phyloP scores from a whole-genome alignment of 371 early-diverging fungal species.

The Mucor circinelloides region DNA sequence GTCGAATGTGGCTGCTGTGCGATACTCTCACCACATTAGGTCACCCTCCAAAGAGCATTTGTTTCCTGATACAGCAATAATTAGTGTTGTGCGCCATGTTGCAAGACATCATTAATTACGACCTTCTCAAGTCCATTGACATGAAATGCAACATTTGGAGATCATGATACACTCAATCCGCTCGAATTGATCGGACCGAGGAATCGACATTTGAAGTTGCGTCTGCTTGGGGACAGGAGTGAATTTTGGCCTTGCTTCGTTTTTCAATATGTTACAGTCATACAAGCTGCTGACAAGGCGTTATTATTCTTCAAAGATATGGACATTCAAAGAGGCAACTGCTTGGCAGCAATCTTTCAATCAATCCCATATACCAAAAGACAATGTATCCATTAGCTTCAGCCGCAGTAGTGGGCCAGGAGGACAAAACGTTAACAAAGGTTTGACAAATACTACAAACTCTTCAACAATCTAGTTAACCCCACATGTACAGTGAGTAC shows the following conservation, averaged over 20 bases:
- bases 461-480: not conserved
- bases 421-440: conserved; percentile 94
- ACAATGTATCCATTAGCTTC: conserved; percentile 33
- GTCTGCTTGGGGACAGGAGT: not conserved
- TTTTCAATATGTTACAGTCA: not conserved
- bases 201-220: not conserved
- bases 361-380: conserved; percentile 36
- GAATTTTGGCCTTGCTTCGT: not conserved
- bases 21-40: too few species aligned
- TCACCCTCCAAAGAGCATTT: too few species aligned
- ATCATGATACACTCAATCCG: too few species aligned
- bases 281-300: not conserved
- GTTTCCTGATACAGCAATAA: too few species aligned
- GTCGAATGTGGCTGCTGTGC: too few species aligned
- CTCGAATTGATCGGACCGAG: not conserved
- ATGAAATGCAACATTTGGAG: too few species aligned
- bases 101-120: too few species aligned
- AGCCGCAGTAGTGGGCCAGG: conserved; percentile 78
- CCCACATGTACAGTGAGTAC: conserved; percentile 65
- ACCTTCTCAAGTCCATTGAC: too few species aligned
- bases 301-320: conserved; percentile 17
- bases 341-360: conserved; percentile 36
- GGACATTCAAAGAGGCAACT: conserved; percentile 36
- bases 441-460: conserved; percentile 17
- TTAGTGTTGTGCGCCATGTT: too few species aligned